Percentiles rank a stretch among this genome's conserved stretches.
phyloP scores from a whole-genome alignment of 129 eudicot genomes.

The Pseudognaphalium luteoalbum region DNA sequence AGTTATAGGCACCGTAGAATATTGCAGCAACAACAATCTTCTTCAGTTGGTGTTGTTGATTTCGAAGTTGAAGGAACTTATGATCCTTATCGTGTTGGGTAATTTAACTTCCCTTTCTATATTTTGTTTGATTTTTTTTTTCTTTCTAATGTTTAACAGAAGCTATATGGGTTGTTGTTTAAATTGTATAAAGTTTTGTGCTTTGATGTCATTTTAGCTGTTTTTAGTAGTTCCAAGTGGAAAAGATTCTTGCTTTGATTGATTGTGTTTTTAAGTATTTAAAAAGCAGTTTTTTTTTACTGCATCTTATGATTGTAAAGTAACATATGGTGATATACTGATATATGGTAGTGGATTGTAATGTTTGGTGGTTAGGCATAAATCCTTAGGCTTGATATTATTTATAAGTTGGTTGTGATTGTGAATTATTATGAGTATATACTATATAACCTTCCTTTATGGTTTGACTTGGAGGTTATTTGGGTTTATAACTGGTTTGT shows the following conservation, averaged over 20 bases:
- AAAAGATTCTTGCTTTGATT: conserved; percentile 9
- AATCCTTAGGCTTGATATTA: not conserved
- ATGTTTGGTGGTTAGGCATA: not conserved
- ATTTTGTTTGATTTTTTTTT: not conserved
- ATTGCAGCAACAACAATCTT: conserved; percentile 47
- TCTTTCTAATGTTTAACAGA: too few species aligned
- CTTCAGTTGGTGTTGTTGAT: conserved; percentile 59
- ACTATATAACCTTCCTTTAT: not conserved
- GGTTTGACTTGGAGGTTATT: not conserved
- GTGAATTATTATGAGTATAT: not conserved
- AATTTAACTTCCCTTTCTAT: conserved; percentile 15
- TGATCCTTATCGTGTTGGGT: conserved; percentile 95
- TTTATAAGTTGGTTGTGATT: not conserved
- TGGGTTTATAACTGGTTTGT: not conserved
- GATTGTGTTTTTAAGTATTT: conserved; percentile 20
- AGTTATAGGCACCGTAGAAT: conserved; percentile 67
- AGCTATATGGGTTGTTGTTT: not conserved
- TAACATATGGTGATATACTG: conserved; percentile 10
- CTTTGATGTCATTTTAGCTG: not conserved
- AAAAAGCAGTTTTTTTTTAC: not conserved
- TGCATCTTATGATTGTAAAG: not conserved
- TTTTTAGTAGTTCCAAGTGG: not conserved
- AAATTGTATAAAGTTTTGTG: not conserved
- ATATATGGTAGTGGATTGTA: not conserved
- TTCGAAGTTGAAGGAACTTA: conserved; percentile 78